A percentile compares a stretch with the other conserved stretches of the same genome.
Conservation (phyloP, 768 basidiomycete genomes). For the Amanita fuliginea region DNA sequence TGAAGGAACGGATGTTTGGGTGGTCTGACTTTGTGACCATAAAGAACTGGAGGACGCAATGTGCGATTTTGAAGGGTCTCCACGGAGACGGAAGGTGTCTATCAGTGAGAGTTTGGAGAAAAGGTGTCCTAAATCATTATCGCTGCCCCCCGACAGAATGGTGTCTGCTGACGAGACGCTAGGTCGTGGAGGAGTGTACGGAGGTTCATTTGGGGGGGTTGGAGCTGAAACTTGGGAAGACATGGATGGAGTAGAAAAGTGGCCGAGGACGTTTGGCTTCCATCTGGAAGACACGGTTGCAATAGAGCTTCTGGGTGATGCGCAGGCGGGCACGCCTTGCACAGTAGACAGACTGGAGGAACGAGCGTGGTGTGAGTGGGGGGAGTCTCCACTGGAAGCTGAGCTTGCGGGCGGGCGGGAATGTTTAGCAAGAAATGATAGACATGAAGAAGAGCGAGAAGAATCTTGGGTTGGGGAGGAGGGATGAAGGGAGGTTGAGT, state of each 20-base stretch:
- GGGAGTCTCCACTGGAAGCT: slow-evolving; percentile 13
- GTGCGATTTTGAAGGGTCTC: slow-evolving; percentile 20
- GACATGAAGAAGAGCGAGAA: slow-evolving; percentile 29
- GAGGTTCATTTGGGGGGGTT: slow-evolving; percentile 25
- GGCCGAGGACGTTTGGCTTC: slow-evolving; percentile 56
- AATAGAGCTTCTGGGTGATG: slow-evolving; percentile 9
- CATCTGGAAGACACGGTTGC: slow-evolving; percentile 30
- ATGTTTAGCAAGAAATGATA: slow-evolving; percentile 27
- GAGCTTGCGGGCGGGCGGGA: slow-evolving; percentile 21
- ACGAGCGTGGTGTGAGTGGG: slow-evolving; percentile 28
- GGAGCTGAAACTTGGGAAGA: slow-evolving; percentile 24
- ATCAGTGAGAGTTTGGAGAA: slow-evolving; percentile 26
- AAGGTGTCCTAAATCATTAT: slow-evolving; percentile 34
- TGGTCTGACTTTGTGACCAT: slow-evolving; percentile 16
- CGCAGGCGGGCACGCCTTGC: slow-evolving; percentile 14
- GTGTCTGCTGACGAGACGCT: slow-evolving; percentile 55
- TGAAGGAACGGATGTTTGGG: slow-evolving; percentile 10
- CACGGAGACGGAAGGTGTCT: slow-evolving; percentile 28
- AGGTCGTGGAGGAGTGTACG: slow-evolving; percentile 35
- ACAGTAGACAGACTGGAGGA: slow-evolving; percentile 40
- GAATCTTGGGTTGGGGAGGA: slow-evolving; percentile 21
- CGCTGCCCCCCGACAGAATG: slow-evolving; percentile 37
- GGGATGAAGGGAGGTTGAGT: slow-evolving; percentile 22
- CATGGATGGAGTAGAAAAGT: slow-evolving; percentile 40
- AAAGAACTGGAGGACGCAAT: slow-evolving; percentile 19